phyloP scores from a whole-genome alignment of 2,329 filamentous ascomycete genomes.

The Pseudogymnoascus sp. region DNA sequence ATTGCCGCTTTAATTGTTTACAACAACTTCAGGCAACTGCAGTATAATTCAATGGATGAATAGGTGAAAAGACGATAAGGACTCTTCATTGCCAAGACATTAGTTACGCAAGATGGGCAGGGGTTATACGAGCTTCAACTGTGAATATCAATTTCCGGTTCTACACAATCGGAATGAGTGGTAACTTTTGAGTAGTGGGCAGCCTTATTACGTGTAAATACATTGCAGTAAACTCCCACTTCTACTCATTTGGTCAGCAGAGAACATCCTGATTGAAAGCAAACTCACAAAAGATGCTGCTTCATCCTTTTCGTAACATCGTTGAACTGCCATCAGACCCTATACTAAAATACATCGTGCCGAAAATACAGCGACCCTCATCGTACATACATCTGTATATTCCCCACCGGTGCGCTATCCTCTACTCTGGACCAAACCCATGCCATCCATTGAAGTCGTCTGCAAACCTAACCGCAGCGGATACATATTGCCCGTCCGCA shows the following conservation, averaged over 20 bases:
- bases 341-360: not conserved
- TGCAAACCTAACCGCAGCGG: constrained; percentile 62
- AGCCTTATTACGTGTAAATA: not conserved
- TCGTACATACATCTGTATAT: not conserved
- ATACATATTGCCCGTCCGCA: constrained; percentile 55
- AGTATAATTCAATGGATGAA: not conserved
- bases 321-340: not conserved
- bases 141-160: not conserved
- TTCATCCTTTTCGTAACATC: not conserved
- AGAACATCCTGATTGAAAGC: not conserved
- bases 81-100: not conserved
- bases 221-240: not conserved
- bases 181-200: not conserved
- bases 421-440: constrained; percentile 16
- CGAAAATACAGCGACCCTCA: not conserved
- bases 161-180: not conserved
- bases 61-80: not conserved
- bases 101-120: not conserved
- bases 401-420: not conserved
- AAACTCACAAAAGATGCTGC: not conserved
- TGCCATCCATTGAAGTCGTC: constrained; percentile 66
- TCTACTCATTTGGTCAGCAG: not conserved
- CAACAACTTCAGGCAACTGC: not conserved
- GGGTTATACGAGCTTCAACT: not conserved
- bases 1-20: not conserved